Conservation (phyloP, 495 filamentous ascomycete species). For the Emericellopsis terricola region DNA sequence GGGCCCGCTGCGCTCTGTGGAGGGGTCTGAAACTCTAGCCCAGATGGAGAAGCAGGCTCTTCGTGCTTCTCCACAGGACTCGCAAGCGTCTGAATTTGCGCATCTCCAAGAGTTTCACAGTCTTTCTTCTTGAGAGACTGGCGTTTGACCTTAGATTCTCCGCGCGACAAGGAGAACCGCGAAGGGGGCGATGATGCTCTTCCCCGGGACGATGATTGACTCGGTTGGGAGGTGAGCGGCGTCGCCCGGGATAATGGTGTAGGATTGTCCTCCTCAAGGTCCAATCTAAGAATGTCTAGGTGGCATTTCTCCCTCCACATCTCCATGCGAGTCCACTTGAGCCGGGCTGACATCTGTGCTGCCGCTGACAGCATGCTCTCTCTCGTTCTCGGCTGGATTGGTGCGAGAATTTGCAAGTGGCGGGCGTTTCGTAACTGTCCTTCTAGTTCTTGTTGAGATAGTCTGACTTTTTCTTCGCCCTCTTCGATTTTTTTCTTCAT, state of each 20-base stretch:
- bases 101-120: conserved; percentile 13
- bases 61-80: neutral
- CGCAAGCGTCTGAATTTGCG: conserved; percentile 5
- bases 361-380: conserved; percentile 76
- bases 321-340: conserved; percentile 85
- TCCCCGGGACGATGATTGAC: neutral
- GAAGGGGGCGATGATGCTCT: neutral
- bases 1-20: conserved; percentile 23
- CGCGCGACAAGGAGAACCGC: neutral
- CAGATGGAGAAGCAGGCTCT: conserved; percentile 13
- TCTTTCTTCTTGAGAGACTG: neutral
- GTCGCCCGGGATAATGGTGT: conserved; percentile 4
- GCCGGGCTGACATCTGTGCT: conserved; percentile 66
- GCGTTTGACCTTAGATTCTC: neutral
- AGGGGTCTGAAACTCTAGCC: conserved; percentile 27
- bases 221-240: neutral
- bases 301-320: conserved; percentile 88
- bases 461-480: conserved; percentile 59
- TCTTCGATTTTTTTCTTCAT: conserved; percentile 72
- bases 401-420: conserved; percentile 75
- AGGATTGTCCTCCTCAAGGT: conserved; percentile 55
- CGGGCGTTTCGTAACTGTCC: conserved; percentile 75
- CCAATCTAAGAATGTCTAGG: conserved; percentile 67
- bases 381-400: conserved; percentile 69
- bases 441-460: conserved; percentile 61